phyloP scores from a whole-genome alignment of 805 yeast species.

The Millerozyma miso region DNA sequence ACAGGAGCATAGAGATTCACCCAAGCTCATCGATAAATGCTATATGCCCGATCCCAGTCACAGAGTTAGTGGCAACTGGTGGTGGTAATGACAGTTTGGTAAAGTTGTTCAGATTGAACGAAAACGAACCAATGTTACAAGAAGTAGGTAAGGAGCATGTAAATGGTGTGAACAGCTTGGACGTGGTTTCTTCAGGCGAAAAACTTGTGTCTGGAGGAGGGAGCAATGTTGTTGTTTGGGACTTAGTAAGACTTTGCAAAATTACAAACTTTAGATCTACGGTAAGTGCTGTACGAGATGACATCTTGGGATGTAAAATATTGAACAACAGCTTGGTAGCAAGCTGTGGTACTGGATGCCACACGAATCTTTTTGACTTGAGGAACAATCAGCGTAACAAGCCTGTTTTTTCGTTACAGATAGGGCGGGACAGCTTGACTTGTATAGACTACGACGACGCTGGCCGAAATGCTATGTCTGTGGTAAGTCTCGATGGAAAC shows the following conservation, averaged over 20 bases:
- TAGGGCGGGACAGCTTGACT: conserved; percentile 23
- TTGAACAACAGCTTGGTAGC: conserved; percentile 17
- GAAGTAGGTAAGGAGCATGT: conserved; percentile 10
- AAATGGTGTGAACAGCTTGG: conserved; percentile 15
- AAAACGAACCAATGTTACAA: conserved; percentile 10
- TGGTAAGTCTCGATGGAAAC: conserved; percentile 20
- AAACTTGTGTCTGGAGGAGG: conserved; percentile 12
- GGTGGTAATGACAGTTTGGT: conserved; percentile 18
- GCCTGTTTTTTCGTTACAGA: conserved; percentile 12
- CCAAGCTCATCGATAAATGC: conserved; percentile 16
- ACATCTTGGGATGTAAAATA: conserved; percentile 17
- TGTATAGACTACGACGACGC: conserved; percentile 10
- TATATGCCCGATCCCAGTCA: conserved; percentile 9
- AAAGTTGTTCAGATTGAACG: conserved; percentile 7
- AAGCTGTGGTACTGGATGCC: conserved; percentile 23
- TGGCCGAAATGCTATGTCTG: conserved; percentile 6
- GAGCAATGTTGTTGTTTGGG: conserved; percentile 17
- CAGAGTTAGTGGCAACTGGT: conserved; percentile 16
- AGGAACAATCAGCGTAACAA: conserved; percentile 7
- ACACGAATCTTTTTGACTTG: conserved; percentile 21
- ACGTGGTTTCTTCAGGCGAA: conserved; percentile 9
- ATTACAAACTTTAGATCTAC: conserved; percentile 5
- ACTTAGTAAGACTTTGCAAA: conserved; percentile 13
- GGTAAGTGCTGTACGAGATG: conserved; percentile 2
- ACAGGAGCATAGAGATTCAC: conserved; percentile 9